Percentiles rank a stretch among this genome's conserved stretches.
Conservation (phyloP, 2,329 filamentous ascomycete species). For the Curvularia sp. region DNA sequence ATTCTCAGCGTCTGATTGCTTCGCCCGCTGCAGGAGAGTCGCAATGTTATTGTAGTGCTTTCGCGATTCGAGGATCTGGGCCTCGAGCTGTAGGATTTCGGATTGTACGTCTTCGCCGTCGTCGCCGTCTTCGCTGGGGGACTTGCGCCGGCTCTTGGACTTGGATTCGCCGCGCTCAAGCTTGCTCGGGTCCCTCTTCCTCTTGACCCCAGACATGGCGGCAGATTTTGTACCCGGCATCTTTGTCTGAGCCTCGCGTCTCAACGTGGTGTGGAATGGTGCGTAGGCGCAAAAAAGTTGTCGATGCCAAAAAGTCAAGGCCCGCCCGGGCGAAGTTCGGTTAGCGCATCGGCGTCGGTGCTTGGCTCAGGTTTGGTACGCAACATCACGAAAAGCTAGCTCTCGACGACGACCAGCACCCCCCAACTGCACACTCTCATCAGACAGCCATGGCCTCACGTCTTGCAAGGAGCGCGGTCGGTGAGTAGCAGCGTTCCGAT, state of each 20-base stretch:
- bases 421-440: conserved; percentile 51
- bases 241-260: background rate
- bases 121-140: conserved; percentile 34
- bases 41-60: conserved; percentile 93
- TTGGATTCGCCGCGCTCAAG: conserved; percentile 51
- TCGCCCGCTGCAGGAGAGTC: conserved; percentile 67
- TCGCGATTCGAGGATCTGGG: conserved; percentile 81
- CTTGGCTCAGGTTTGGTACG: conserved; percentile 30
- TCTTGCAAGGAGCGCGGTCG: conserved; percentile 92
- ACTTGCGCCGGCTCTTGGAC: conserved; percentile 45
- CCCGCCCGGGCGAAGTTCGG: conserved; percentile 35
- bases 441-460: conserved; percentile 90
- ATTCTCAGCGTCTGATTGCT: conserved; percentile 58
- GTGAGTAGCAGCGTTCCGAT: conserved; percentile 65
- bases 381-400: conserved; percentile 39
- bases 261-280: conserved; percentile 4
- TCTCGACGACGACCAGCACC: conserved; percentile 37
- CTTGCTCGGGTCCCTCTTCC: conserved; percentile 51
- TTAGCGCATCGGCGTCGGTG: conserved; percentile 27
- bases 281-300: conserved; percentile 14
- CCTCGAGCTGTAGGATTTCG: conserved; percentile 77
- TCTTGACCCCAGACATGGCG: conserved; percentile 50
- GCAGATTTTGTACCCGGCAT: conserved; percentile 50
- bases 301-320: conserved; percentile 28
- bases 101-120: conserved; percentile 61